phyloP scores from a whole-genome alignment of 2,329 filamentous ascomycete species.

The Sporothrix variecibatus region DNA sequence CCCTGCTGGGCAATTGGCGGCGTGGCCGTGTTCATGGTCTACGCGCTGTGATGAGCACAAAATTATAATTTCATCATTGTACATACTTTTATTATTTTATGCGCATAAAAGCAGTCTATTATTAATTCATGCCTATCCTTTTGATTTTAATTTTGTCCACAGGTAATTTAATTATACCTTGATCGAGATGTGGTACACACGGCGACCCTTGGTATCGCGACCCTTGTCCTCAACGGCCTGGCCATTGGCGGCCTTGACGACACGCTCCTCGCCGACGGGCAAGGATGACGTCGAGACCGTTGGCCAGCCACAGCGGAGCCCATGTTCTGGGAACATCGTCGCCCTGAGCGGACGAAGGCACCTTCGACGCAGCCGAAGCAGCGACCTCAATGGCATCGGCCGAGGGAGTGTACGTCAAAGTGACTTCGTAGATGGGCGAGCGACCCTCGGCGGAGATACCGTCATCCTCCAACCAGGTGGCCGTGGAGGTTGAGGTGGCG shows the following conservation, averaged over 20 bases:
- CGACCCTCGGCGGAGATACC: slow-evolving; percentile 35
- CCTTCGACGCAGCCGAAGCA: slow-evolving; percentile 24
- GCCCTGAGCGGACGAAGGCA: slow-evolving; percentile 19
- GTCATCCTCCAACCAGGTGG: slow-evolving; percentile 39
- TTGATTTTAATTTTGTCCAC: neutral
- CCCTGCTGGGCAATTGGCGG: slow-evolving; percentile 27
- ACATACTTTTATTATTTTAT: too few species aligned
- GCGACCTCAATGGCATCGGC: slow-evolving; percentile 31
- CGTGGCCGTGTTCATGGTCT: slow-evolving; percentile 26
- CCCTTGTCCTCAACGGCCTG: slow-evolving; percentile 25
- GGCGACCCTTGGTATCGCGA: slow-evolving; percentile 29
- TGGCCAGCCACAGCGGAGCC: slow-evolving; percentile 36
- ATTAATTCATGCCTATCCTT: neutral
- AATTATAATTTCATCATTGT: neutral
- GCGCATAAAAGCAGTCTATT: neutral
- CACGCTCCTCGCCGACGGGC: slow-evolving; percentile 39
- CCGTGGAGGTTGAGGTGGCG: slow-evolving; percentile 30
- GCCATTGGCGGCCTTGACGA: slow-evolving; percentile 26
- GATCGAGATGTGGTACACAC: slow-evolving; percentile 26
- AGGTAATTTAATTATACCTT: too few species aligned
- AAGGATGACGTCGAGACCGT: slow-evolving; percentile 36
- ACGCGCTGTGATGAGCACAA: slow-evolving; percentile 14
- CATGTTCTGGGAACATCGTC: slow-evolving; percentile 31
- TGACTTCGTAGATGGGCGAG: slow-evolving; percentile 33
- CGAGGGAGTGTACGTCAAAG: slow-evolving; percentile 32